Conservation (phyloP, 257 asterid species). For the Solanum boliviense region DNA sequence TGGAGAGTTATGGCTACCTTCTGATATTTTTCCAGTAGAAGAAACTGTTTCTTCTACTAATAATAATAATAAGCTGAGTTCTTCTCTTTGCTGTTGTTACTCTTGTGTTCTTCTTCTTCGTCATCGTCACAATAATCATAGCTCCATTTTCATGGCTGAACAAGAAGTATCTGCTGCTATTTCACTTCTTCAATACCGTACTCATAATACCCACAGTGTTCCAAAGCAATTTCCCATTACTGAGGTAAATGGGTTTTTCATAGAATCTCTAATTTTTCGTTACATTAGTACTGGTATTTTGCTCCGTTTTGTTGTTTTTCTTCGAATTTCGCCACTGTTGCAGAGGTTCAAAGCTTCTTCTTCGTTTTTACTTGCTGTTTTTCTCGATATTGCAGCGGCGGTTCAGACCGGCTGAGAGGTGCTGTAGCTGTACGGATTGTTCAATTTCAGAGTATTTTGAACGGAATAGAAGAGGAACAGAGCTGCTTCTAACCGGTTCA, state of each 20-base stretch:
- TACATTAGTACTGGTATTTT: neutral
- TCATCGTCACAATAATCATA: neutral
- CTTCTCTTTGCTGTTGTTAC: neutral
- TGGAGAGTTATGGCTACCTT: slow-evolving; percentile 25
- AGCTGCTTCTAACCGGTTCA: neutral
- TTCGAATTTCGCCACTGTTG: neutral
- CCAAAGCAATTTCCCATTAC: neutral
- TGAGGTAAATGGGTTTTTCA: neutral
- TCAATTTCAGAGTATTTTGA: neutral
- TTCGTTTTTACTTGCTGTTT: neutral
- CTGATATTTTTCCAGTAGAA: slow-evolving; percentile 20
- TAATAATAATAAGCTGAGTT: neutral
- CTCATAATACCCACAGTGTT: neutral
- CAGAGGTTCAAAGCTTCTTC: neutral
- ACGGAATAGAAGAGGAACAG: neutral
- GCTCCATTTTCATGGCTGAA: neutral
- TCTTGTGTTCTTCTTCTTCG: neutral
- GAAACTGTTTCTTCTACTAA: neutral
- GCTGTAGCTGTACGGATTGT: neutral
- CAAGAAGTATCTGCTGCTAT: neutral
- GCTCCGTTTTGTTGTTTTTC: neutral
- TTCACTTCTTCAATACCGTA: neutral
- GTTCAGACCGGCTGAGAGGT: neutral
- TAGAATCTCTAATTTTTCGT: neutral
- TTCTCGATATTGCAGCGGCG: neutral